Base-by-base conservation (phyloP, 768 basidiomycete genomes). In the Tricholomella constricta region DNA sequence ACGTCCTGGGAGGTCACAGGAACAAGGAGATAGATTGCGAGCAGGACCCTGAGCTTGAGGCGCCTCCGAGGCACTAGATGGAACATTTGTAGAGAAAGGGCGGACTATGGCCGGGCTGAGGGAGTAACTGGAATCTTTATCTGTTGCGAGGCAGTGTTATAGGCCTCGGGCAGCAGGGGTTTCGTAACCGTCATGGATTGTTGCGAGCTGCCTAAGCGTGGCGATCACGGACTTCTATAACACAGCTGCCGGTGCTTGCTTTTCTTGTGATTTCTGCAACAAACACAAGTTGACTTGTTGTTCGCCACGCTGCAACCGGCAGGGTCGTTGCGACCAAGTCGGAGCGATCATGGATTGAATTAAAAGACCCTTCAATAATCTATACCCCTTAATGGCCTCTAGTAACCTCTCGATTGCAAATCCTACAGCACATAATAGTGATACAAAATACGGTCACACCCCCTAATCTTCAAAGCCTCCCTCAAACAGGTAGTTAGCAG, bases 401-500 rank as follows among this genome's bases (percentile, higher is more conserved):
- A 37, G 14, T 43, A 27, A 27, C 27, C 42, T 43, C 6, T n/a
- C 26, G 15, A 25, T 42, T 43, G 17, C 35, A 23, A 17, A 32
- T 48, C 38, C 22, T 42, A 43, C 8, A 23, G 12, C 22, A 17
- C 17, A 41, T 41, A 41, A 23, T 44, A 43, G 50, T 35, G 14
- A 25, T 54, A 48, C 52, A 55, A 38, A 32, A 32, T 35, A 32
- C 26, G 6, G 19, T 15, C 12, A 38, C 26, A 47, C 32, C 36
- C 44, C 34, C 50, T 61, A 70, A 47, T 81, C 85, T 1, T 84
- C 85, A 62, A 84, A 86, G 25, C 76, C 75, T 50, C 72, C 63
- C 61, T 96, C 94, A 58, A 98, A 95, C 62, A 98, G 70, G 62
- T 87, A 96, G 65, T 97, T 97, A 12, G 96, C 97, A 8, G 97